These are phyloP conservation scores for Boletus mariae DNA, from an alignment of 1,284 basidiomycete genomes.

Conservation along the genomic window DNA sequence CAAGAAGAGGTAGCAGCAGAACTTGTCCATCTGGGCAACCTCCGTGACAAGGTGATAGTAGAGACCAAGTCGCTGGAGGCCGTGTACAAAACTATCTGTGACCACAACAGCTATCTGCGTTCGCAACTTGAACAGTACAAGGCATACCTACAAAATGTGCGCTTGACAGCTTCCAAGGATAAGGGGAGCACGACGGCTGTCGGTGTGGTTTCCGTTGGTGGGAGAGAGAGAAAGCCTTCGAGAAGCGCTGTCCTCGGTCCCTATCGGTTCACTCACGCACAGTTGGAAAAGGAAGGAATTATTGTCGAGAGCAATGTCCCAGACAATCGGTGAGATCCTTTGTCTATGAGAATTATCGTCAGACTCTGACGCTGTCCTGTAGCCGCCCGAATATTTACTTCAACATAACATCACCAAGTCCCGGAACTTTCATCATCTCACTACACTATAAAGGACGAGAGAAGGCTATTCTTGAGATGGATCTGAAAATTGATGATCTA, in stretches of 20 bases:
- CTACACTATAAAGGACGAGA: conserved; percentile 99
- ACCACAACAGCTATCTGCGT: conserved; percentile 97
- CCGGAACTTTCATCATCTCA: conserved; percentile 98
- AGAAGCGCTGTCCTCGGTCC: conserved; percentile 90
- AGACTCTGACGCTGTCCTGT: conserved; percentile 7
- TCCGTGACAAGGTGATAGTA: conserved; percentile 91
- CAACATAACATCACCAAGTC: conserved; percentile 95
- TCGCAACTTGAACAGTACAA: conserved; percentile 99
- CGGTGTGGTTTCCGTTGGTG: conserved; percentile 92
- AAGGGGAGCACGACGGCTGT: conserved; percentile 83
- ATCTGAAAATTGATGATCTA: conserved; percentile 97
- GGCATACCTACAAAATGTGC: conserved; percentile 96
- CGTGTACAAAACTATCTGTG: conserved; percentile 98
- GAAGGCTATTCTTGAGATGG: conserved; percentile 99
- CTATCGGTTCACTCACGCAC: conserved; percentile 95
- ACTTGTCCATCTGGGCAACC: conserved; percentile 92
- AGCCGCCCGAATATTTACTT: conserved; percentile 98
- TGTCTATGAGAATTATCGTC: neutral
- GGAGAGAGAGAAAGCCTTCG: conserved; percentile 91
- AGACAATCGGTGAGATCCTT: conserved; percentile 77
- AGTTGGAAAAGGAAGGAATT: conserved; percentile 99
- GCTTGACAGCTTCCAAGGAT: conserved; percentile 84
- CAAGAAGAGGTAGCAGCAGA: conserved; percentile 96
- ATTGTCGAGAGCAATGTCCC: conserved; percentile 99
- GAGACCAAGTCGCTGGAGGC: conserved; percentile 92